phyloP scores from a whole-genome alignment of 2,329 filamentous ascomycete genomes.

The Dendryphion nanum region DNA sequence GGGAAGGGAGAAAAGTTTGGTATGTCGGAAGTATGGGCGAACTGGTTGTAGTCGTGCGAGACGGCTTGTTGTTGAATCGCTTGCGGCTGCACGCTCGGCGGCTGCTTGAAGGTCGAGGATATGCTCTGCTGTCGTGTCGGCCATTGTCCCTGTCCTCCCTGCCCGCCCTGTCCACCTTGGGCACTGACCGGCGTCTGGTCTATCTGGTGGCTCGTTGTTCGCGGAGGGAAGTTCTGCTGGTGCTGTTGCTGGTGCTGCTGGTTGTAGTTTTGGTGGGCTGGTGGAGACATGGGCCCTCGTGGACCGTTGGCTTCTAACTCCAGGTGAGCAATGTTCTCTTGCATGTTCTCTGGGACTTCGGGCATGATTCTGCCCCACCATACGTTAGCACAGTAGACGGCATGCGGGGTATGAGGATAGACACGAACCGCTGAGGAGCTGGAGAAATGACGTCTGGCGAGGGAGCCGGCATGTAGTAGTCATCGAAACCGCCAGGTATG shows the following conservation, averaged over 20 bases:
- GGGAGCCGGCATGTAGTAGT: constrained; percentile 61
- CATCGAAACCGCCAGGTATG: constrained; percentile 65
- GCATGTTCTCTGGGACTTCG: constrained; percentile 95
- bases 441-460: constrained; percentile 66
- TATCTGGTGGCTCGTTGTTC: constrained; percentile 27
- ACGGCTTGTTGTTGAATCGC: constrained; percentile 20
- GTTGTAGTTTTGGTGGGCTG: constrained; percentile 25
- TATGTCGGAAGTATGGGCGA: constrained; percentile 47
- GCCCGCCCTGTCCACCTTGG: constrained; percentile 1
- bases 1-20: constrained; percentile 93
- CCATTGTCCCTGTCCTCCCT: constrained; percentile 21
- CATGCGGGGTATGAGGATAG: constrained; percentile 14
- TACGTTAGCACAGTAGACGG: constrained; percentile 28
- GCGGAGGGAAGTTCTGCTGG: constrained; percentile 31
- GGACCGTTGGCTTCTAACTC: constrained; percentile 71
- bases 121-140: constrained; percentile 35
- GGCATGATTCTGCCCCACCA: constrained; percentile 71
- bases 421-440: constrained; percentile 64
- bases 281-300: constrained; percentile 29
- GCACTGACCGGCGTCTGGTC: constrained; percentile 15
- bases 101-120: constrained; percentile 36
- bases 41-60: constrained; percentile 40
- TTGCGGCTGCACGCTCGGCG: constrained; percentile 34
- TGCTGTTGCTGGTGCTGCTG: no score
- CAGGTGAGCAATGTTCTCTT: constrained; percentile 87